Conservation (phyloP, 2,329 filamentous ascomycete genomes). For the Arthroderma sp. region DNA sequence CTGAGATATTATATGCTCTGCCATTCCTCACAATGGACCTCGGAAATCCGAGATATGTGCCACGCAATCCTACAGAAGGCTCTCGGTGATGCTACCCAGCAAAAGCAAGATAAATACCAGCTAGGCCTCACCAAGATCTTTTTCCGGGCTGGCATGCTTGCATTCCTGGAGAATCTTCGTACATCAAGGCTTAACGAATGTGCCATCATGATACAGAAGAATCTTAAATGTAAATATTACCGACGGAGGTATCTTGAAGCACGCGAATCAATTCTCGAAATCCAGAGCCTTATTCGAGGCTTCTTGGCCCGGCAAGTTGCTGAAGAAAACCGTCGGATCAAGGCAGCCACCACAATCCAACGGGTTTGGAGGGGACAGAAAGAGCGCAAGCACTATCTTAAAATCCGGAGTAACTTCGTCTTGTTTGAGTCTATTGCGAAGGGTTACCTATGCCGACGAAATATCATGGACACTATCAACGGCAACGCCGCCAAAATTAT, state of each 20-base stretch:
- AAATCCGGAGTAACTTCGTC: conserved; percentile 70
- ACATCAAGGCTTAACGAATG: conserved; percentile 84
- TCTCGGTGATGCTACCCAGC: conserved; percentile 60
- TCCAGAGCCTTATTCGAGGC: conserved; percentile 67
- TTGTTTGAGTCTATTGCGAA: conserved; percentile 81
- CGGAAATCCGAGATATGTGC: conserved; percentile 87
- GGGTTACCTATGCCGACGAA: conserved; percentile 77
- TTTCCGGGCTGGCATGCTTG: conserved; percentile 97
- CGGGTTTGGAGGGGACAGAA: conserved; percentile 88
- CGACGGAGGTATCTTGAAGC: conserved; percentile 81
- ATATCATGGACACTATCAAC: conserved; percentile 85
- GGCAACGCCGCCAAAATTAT: conserved; percentile 86
- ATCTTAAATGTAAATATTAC: conserved; percentile 89
- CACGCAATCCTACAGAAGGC: conserved; percentile 83
- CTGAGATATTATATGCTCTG: conserved; percentile 97
- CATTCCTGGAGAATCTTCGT: conserved; percentile 87
- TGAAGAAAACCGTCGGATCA: conserved; percentile 67
- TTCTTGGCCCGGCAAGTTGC: conserved; percentile 64
- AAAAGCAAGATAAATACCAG: conserved; percentile 85
- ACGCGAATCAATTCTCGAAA: conserved; percentile 62
- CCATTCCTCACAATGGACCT: conserved; percentile 77
- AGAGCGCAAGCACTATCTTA: conserved; percentile 66
- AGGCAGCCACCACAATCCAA: conserved; percentile 87
- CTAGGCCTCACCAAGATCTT: conserved; percentile 97
- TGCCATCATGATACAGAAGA: conserved; percentile 98